phyloP scores from a whole-genome alignment of 495 filamentous ascomycete genomes.

The Hyaloscypha variabilis region DNA sequence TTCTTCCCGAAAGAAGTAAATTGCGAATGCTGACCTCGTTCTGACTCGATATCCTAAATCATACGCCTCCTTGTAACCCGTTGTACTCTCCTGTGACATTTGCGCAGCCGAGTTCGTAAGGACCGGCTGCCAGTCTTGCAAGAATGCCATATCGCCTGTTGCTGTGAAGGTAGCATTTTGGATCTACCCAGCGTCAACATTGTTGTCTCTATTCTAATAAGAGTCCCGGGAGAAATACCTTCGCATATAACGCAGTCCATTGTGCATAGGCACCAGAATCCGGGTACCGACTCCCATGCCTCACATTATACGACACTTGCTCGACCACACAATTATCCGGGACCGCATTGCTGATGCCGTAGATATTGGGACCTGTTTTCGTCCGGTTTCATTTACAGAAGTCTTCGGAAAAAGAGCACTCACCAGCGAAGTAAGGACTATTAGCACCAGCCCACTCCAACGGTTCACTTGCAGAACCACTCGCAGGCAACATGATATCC shows the following conservation, averaged over 20 bases:
- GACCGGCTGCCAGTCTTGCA: conserved; percentile 54
- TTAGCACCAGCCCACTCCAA: conserved; percentile 55
- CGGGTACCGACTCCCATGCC: conserved; percentile 60
- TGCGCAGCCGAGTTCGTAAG: conserved; percentile 49
- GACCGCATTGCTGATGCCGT: conserved; percentile 47
- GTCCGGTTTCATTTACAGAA: not conserved
- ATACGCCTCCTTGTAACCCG: conserved; percentile 56
- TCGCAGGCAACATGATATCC: conserved; percentile 43
- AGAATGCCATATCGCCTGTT: conserved; percentile 45
- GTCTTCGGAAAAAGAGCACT: not conserved
- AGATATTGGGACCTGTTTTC: conserved; percentile 52
- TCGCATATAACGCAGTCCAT: conserved; percentile 49
- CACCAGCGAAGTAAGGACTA: conserved; percentile 54
- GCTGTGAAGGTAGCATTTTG: conserved; percentile 48
- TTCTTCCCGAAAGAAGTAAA: not conserved
- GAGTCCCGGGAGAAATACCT: conserved; percentile 34
- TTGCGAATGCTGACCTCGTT: conserved; percentile 23
- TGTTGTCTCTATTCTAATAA: not conserved
- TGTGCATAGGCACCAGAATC: conserved; percentile 55
- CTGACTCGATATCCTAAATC: conserved; percentile 41
- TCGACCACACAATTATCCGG: conserved; percentile 56
- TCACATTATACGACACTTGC: conserved; percentile 53
- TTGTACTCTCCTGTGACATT: conserved; percentile 52
- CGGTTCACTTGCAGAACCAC: conserved; percentile 39
- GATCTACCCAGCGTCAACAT: conserved; percentile 31